Evolutionary conservation across 805 yeast genomes (phyloP).

Genomic region (Starmerella khaoyaiensis): DNA sequence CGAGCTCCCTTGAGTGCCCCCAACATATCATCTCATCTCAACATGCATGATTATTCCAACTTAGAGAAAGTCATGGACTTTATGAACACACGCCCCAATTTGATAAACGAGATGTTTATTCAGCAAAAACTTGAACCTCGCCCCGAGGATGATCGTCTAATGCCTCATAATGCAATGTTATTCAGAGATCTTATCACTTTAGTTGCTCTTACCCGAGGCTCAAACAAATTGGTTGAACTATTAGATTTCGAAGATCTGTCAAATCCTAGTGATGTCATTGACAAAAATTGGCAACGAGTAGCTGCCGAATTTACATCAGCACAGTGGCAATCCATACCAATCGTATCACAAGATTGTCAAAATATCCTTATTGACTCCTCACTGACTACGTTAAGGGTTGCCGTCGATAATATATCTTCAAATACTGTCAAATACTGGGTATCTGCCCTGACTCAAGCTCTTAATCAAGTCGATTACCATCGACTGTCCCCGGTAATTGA

Average conservation of each 20-base stretch:
- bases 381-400: constrained; percentile 26
- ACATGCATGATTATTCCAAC: background rate
- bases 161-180: constrained; percentile 49
- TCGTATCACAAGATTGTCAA: background rate
- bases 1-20: constrained; percentile 2
- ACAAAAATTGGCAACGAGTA: constrained; percentile 64
- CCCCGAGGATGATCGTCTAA: constrained; percentile 46
- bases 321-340: constrained; percentile 8
- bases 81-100: constrained; percentile 2
- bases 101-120: constrained; percentile 24
- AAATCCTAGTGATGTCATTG: constrained; percentile 31
- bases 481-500: constrained; percentile 33
- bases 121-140: constrained; percentile 47
- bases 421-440: constrained; percentile 66
- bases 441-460: constrained; percentile 61
- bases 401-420: constrained; percentile 53
- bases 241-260: background rate
- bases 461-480: constrained; percentile 43
- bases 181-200: constrained; percentile 36
- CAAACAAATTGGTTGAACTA: constrained; percentile 3
- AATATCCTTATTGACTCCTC: background rate
- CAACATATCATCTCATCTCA: background rate
- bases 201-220: constrained; percentile 23
- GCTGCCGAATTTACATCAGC: constrained; percentile 43
- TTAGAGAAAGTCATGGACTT: background rate